Base-by-base conservation (phyloP, 1,284 basidiomycete genomes). In the Ceratobasidium sp. region DNA sequence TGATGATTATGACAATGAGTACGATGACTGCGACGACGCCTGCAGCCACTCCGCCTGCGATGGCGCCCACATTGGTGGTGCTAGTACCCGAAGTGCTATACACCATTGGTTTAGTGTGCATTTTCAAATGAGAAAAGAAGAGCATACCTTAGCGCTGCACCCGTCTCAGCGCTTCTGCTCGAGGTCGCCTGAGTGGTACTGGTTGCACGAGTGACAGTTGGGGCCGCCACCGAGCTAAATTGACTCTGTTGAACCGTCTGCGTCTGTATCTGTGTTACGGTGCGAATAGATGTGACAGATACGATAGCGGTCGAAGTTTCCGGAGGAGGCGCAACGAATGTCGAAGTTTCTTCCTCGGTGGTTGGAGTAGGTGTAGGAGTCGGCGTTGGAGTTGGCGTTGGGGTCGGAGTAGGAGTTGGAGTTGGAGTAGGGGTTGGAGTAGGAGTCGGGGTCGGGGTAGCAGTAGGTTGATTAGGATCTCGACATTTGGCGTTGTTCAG, bases 1-100 rank as follows among this genome's bases (percentile, higher is more conserved):
- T 27, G 45, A 71, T 4, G 54, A 71, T 27, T 36, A 71, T 8
- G 27, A 48, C 45, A 4, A 59, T 6, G 29, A 59, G 27, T 5
- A 36, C 24, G 19, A 48, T 29, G n/a, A 71, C 19, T 9, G 66
- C 66, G 22, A 59, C 44, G 2, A 59, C 66, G n/a, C 53, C 66
- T 19, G 53, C 66, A 31, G 36, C 66, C n/a, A 45, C 44, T 27
- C 66, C 66, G 27, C 66, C 66, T 22, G 54, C 66, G 8, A 71
- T 71, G 24, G 66, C 66, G 27, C 66, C 66, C 8, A 59, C 45
- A 22, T 59, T 71, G 1, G 54, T 71, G 11, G 66, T 64, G 1
- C 29, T 15, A 14, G 51, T n/a, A 4, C 50, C 50, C 19, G 19
- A 5, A 17, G 50, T n/a, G 50, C 27, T 24, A 57, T 71, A 47